Base-by-base conservation (phyloP, 176 grass and related monocot species). In the Canna indica region DNA sequence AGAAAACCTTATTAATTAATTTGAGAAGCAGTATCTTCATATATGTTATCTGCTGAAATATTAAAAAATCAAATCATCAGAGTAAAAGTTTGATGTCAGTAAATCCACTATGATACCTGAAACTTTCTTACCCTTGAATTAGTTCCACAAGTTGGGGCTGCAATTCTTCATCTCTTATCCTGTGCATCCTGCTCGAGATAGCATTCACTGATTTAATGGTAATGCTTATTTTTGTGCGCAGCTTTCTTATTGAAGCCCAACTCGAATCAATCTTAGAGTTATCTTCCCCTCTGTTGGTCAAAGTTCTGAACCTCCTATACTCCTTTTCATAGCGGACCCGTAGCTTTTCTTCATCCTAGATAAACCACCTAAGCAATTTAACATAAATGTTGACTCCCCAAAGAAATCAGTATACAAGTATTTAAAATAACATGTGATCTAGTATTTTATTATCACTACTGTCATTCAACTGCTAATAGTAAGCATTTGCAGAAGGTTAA, bases 261-360 rank as follows among this genome's bases (percentile, higher is more conserved):
- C 75, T 57, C 14, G 76, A 64, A 18, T 93, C 79, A 2, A 90
- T 81, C 20, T 33, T 60, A 3, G 33, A 39, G 32, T 70, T 59
- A 35, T 94, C 84, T 57, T 69, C 80, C 44, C 95, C 90, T 63
- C 48, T 62, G 20, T 83, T 76, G n/a, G 93, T 86, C 62, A 99
- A 64, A 36, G 78, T 79, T 54, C 82, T 82, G 34, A 94, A 33
- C 46, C 33, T 61, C 47, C 1, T 74, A 38, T 54, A 84, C 76
- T 84, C 86, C 70, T 77, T 94, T 6, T 90, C 80, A 41, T 94
- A 90, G 8, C 73, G 46, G 48, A 79, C 44, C 64, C 70, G 81
- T 72, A 93, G 73, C 62, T 84, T 90, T 79, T 90, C 86, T 88
- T 82, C 95, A 84, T 88, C 95, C 95, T 99, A 94, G 87, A 90